These are phyloP conservation scores for Recurvomyces mirabilis DNA, from an alignment of 495 filamentous ascomycete genomes.

Conservation along the genomic window DNA sequence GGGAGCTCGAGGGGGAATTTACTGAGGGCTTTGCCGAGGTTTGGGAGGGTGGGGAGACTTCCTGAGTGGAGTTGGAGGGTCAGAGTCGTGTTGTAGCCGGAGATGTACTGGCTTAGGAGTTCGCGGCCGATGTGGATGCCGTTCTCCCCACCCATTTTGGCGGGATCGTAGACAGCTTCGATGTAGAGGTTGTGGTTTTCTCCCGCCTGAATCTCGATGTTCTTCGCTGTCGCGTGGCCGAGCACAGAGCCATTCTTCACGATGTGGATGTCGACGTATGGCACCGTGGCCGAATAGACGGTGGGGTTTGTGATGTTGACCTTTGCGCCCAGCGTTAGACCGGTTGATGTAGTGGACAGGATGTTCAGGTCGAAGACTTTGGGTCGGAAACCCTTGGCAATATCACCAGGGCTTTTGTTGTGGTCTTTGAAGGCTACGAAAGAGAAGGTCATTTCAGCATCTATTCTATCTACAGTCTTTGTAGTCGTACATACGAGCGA, in stretches of 20 bases:
- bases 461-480: too few relatives aligned
- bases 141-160: slow-evolving; percentile 44
- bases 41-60: slow-evolving; percentile 63
- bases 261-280: slow-evolving; percentile 65
- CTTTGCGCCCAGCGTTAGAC: slow-evolving; percentile 52
- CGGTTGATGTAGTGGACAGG: slow-evolving; percentile 53
- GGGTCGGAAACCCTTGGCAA: slow-evolving; percentile 40
- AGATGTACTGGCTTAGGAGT: slow-evolving; percentile 74
- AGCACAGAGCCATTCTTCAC: slow-evolving; percentile 61
- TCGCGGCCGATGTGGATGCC: slow-evolving; percentile 53
- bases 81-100: slow-evolving; percentile 75
- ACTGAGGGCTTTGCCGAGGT: slow-evolving; percentile 61
- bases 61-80: slow-evolving; percentile 55
- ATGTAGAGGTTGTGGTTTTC: slow-evolving; percentile 60
- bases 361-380: slow-evolving; percentile 55
- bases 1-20: slow-evolving; percentile 54
- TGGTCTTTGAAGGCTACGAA: too few relatives aligned
- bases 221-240: slow-evolving; percentile 55
- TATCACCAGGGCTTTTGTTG: slow-evolving; percentile 5
- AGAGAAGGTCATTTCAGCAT: slow-evolving; percentile 9
- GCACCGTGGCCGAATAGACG: slow-evolving; percentile 65
- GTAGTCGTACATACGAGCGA: too few relatives aligned
- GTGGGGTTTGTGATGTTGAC: slow-evolving; percentile 87
- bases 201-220: slow-evolving; percentile 52
- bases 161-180: slow-evolving; percentile 64